Conservation (phyloP, 768 basidiomycete species). For the Tephrocybe sp. region DNA sequence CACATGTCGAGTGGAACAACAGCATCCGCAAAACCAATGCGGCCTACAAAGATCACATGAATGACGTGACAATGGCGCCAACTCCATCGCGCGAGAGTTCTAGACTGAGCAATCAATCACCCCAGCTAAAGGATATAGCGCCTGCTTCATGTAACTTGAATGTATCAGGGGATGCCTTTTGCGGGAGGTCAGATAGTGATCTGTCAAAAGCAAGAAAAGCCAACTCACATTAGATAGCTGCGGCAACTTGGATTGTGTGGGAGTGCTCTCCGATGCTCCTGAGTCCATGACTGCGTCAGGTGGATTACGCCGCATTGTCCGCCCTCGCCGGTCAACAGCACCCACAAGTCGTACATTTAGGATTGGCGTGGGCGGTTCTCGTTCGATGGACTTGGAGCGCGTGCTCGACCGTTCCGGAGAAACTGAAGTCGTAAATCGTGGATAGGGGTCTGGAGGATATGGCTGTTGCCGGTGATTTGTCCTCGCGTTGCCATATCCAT, state of each 20-base stretch:
- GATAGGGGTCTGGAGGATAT: slow-evolving; percentile 15
- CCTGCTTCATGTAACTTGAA: slow-evolving; percentile 24
- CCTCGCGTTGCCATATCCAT: slow-evolving; percentile 18
- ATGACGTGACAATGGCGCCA: too few species aligned
- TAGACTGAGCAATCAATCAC: slow-evolving; percentile 22
- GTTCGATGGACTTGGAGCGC: slow-evolving; percentile 9
- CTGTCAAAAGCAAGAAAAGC: too few species aligned
- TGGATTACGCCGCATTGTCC: slow-evolving; percentile 10
- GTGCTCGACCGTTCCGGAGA: slow-evolving; percentile 11
- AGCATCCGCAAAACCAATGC: too few species aligned
- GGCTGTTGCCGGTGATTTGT: slow-evolving; percentile 13
- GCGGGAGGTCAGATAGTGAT: slow-evolving; percentile 4
- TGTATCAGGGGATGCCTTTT: slow-evolving; percentile 10
- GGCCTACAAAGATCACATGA: too few species aligned
- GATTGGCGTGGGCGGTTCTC: slow-evolving; percentile 21
- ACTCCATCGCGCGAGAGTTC: not conserved
- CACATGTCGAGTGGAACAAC: too few species aligned
- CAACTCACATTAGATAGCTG: not conserved
- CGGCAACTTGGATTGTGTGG: not conserved
- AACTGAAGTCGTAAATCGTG: slow-evolving; percentile 13
- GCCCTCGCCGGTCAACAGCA: slow-evolving; percentile 20
- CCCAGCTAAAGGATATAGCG: slow-evolving; percentile 29
- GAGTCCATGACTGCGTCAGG: slow-evolving; percentile 2
- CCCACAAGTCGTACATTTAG: slow-evolving; percentile 32
- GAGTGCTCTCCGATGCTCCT: slow-evolving; percentile 6